These are phyloP conservation scores for Entrophospora sp. DNA, from an alignment of 192 early-diverging fungal genomes.

Conservation along the genomic window DNA sequence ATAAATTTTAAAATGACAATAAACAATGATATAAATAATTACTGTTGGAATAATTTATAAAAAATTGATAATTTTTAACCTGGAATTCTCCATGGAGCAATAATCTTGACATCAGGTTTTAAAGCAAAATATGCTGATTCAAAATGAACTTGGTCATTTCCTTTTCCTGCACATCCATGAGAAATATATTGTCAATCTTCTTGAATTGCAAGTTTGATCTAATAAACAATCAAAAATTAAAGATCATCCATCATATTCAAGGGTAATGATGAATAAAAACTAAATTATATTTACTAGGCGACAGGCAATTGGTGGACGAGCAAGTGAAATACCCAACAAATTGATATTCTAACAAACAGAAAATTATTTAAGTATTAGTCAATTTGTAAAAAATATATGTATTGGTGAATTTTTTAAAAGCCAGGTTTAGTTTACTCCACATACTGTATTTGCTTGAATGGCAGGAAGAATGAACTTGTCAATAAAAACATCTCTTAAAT, in stretches of 20 bases:
- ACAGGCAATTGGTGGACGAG: slow-evolving; percentile 92
- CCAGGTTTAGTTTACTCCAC: slow-evolving; percentile 45
- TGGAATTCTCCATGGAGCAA: slow-evolving; percentile 95
- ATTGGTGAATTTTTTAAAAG: neutral
- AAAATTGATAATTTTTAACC: slow-evolving; percentile 29
- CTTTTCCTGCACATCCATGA: slow-evolving; percentile 99
- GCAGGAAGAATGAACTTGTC: slow-evolving; percentile 88
- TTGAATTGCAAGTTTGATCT: slow-evolving; percentile 86
- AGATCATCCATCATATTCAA: slow-evolving; percentile 14
- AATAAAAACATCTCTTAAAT: slow-evolving; percentile 89
- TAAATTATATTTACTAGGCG: slow-evolving; percentile 25
- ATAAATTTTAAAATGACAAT: neutral
- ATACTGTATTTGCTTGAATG: slow-evolving; percentile 90
- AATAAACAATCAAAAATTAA: slow-evolving; percentile 20
- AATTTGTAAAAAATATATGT: neutral
- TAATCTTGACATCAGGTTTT: slow-evolving; percentile 87
- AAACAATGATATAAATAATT: too few relatives aligned
- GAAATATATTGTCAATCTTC: slow-evolving; percentile 95
- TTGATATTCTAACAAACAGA: slow-evolving; percentile 54
- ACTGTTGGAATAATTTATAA: too few relatives aligned
- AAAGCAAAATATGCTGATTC: slow-evolving; percentile 98
- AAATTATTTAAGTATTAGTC: neutral
- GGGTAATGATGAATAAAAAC: slow-evolving; percentile 15
- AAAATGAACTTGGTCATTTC: slow-evolving; percentile 99
- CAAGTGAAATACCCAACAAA: slow-evolving; percentile 93